phyloP scores from a whole-genome alignment of 257 asterid species.

The Solanum medicagineum region DNA sequence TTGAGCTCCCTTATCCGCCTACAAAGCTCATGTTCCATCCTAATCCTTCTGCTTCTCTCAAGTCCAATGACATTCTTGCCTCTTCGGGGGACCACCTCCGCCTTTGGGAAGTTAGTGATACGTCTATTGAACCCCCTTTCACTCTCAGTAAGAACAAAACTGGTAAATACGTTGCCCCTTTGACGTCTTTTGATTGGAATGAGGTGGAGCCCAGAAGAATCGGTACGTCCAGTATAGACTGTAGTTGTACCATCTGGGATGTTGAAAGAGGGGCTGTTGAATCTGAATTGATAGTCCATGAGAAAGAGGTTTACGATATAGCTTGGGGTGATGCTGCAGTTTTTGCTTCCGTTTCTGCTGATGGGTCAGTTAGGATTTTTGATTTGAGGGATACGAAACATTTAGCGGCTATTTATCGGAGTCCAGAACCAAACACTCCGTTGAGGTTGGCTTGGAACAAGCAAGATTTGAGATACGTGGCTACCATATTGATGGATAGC shows the following conservation, averaged over 20 bases:
- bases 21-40: conserved; percentile 78
- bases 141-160: conserved; percentile 55
- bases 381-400: conserved; percentile 87
- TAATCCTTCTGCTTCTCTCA: conserved; percentile 20
- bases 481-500: conserved; percentile 68
- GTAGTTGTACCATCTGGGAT: conserved; percentile 90
- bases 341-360: conserved; percentile 81
- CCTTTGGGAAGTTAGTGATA: conserved; percentile 52
- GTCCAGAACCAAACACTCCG: conserved; percentile 67
- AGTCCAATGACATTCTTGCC: conserved; percentile 48
- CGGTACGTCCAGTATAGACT: conserved; percentile 79
- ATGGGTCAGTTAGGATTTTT: conserved; percentile 77
- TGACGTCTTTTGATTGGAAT: conserved; percentile 93
- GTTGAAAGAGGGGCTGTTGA: conserved; percentile 66
- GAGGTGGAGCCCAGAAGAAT: conserved; percentile 65
- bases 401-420: conserved; percentile 67
- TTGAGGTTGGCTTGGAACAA: conserved; percentile 91
- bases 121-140: conserved; percentile 27
- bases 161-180: conserved; percentile 68
- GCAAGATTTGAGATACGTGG: conserved; percentile 91
- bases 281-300: conserved; percentile 75
- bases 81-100: conserved; percentile 91
- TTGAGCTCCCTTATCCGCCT: conserved; percentile 87
- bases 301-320: conserved; percentile 88
- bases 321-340: conserved; percentile 93